Base-by-base conservation (phyloP, 2,329 filamentous ascomycete species). In the Byssothecium circinans region DNA sequence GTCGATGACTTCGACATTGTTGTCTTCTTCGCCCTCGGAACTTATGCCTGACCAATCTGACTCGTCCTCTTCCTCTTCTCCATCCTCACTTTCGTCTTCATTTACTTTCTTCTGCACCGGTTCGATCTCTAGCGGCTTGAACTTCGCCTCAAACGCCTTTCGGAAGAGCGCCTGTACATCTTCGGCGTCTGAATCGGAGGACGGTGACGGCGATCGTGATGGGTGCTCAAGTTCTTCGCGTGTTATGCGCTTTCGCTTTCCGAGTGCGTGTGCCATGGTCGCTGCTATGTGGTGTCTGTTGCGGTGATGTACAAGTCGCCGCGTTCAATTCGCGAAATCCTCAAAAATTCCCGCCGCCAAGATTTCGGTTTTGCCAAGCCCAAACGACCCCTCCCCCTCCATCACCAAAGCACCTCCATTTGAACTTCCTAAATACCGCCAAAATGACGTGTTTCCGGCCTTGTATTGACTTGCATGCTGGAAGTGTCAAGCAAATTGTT, bases 401-500 rank as follows among this genome's bases (percentile, higher is more conserved):
- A 51, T 32, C 50, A 54, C 43, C 46, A 47, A 35, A 27, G 42
- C 29, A n/a, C 19, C 29, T 8, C 19, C 27, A 29, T 25, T 4
- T 22, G 14, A 18, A 17, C 22, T 17, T 32, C 18, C 15, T 32
- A 23, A 27, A 4, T 14, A 15, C 33, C 29, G 17, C 15, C 45
- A 56, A 19, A 38, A 96, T 99, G 94, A 97, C 94, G 2, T 85
- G 86, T 60, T 99, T 99, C 68, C 82, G 94, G 32, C 94, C 94
- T 17, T 99, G 94, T 68, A 97, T 99, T 72, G 94, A 99, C 75
- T 82, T 99, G 43, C 94, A 99, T 72, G 87, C 91, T n/a, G 94
- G 94, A 12, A 87, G 92, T 68, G 94, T 99, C 50, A 99, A 99
- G 78, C 94, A 99, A 73, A 99, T 99, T 61, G 91, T 99, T 33